These are phyloP conservation scores for Tuber borchii DNA, from an alignment of 495 filamentous ascomycete species.

Conservation along the genomic window DNA sequence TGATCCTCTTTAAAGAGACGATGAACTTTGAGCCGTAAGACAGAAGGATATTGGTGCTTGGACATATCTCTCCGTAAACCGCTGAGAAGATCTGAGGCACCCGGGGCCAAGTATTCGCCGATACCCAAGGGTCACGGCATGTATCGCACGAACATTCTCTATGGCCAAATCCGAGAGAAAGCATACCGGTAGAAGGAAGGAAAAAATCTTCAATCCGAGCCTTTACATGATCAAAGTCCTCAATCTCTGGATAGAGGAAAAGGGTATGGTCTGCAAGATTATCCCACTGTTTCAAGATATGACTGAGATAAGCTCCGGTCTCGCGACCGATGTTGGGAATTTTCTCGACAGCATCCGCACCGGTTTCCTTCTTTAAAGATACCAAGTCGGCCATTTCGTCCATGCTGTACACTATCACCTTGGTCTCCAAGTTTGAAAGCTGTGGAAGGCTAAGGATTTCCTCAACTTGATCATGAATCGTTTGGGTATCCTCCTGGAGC, in stretches of 20 bases:
- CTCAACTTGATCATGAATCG: constrained; percentile 23
- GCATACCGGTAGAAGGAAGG: constrained; percentile 44
- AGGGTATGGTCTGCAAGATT: constrained; percentile 46
- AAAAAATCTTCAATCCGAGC: constrained; percentile 45
- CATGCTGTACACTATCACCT: constrained; percentile 45
- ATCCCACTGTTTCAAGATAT: constrained; percentile 47
- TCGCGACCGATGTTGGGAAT: constrained; percentile 46
- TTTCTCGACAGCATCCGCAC: constrained; percentile 40
- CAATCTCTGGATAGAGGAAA: constrained; percentile 48
- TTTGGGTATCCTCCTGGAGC: constrained; percentile 42
- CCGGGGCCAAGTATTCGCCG: constrained; percentile 38
- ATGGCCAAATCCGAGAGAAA: constrained; percentile 44
- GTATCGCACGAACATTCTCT: constrained; percentile 41
- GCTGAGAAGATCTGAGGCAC: constrained; percentile 41
- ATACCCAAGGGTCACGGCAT: constrained; percentile 44
- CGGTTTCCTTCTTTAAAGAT: constrained; percentile 30
- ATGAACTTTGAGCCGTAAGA: constrained; percentile 49
- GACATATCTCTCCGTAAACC: constrained; percentile 23
- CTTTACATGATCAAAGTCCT: constrained; percentile 43
- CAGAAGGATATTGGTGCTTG: constrained; percentile 40
- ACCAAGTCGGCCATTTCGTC: constrained; percentile 31
- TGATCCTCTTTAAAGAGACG: constrained; percentile 44
- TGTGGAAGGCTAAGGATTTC: constrained; percentile 30
- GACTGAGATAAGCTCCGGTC: constrained; percentile 47
- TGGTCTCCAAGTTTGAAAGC: constrained; percentile 31